Evolutionary conservation across 2,329 filamentous ascomycete genomes (phyloP).

Genomic region (Aspergillus costaricaensis): DNA sequence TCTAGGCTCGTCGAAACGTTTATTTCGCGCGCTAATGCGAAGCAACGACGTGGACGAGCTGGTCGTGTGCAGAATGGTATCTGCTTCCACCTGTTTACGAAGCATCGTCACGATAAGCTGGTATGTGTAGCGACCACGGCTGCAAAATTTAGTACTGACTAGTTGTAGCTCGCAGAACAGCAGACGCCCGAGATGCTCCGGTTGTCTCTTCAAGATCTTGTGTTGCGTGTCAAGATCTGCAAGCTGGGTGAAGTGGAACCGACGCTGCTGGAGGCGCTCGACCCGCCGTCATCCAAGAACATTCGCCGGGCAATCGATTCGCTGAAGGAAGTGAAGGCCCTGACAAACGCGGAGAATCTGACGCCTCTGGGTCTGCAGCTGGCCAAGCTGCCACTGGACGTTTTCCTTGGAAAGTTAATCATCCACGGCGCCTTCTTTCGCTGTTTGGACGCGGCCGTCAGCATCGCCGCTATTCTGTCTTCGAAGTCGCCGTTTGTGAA

Average conservation of each 20-base stretch:
- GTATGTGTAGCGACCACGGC: slow-evolving; percentile 30
- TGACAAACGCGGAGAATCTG: slow-evolving; percentile 78
- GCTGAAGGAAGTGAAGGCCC: slow-evolving; percentile 85
- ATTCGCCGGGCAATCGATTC: slow-evolving; percentile 91
- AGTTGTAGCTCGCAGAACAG: slow-evolving; percentile 72
- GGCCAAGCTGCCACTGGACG: slow-evolving; percentile 85
- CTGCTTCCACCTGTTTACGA: slow-evolving; percentile 95
- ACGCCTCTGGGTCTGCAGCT: slow-evolving; percentile 85
- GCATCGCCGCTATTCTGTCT: slow-evolving; percentile 87
- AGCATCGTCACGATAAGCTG: slow-evolving; percentile 76
- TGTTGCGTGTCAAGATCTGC: slow-evolving; percentile 96
- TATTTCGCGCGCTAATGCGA: slow-evolving; percentile 92
- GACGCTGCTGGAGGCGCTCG: slow-evolving; percentile 82
- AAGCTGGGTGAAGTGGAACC: slow-evolving; percentile 92
- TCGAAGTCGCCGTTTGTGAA: slow-evolving; percentile 93
- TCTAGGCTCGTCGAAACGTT: slow-evolving; percentile 92
- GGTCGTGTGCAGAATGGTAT: slow-evolving; percentile 93
- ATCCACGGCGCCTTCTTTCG: slow-evolving; percentile 83
- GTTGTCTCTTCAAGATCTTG: slow-evolving; percentile 88
- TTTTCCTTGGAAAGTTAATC: slow-evolving; percentile 91
- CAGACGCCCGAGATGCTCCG: slow-evolving; percentile 97
- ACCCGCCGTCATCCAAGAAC: slow-evolving; percentile 88
- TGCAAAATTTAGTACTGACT: slow-evolving; percentile 16
- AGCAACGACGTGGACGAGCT: slow-evolving; percentile 88
- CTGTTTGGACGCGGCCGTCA: slow-evolving; percentile 88